Conservation (phyloP, 2,329 filamentous ascomycete genomes). For the Chaetomiaceae sp. region DNA sequence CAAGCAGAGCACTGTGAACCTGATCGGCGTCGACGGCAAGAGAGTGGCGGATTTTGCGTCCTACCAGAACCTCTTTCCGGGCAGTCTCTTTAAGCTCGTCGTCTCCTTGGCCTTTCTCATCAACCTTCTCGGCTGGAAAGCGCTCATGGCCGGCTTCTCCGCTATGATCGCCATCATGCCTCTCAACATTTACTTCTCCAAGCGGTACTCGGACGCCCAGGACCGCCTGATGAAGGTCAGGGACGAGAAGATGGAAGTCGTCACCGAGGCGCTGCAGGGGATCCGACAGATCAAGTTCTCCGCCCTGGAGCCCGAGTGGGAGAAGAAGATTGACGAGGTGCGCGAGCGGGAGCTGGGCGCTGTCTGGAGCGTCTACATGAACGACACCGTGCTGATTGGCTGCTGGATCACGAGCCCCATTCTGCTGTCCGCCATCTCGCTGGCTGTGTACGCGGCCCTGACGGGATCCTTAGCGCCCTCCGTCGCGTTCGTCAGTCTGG, state of each 20-base stretch:
- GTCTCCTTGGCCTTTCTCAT: slow-evolving; percentile 62
- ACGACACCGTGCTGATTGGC: slow-evolving; percentile 55
- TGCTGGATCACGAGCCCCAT: slow-evolving; percentile 72
- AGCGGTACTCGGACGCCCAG: slow-evolving; percentile 57
- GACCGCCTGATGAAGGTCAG: slow-evolving; percentile 68
- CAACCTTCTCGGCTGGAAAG: slow-evolving; percentile 65
- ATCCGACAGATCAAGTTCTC: slow-evolving; percentile 84
- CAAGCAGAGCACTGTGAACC: slow-evolving; percentile 68
- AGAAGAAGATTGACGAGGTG: slow-evolving; percentile 59
- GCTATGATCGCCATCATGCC: slow-evolving; percentile 61
- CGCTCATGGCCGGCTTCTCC: slow-evolving; percentile 58
- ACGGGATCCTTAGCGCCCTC: slow-evolving; percentile 61
- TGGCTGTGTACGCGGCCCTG: slow-evolving; percentile 61
- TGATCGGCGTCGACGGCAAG: slow-evolving; percentile 69
- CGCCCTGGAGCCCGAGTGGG: slow-evolving; percentile 68
- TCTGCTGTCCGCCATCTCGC: slow-evolving; percentile 62
- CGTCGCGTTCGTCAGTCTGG: slow-evolving; percentile 72
- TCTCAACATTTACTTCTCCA: slow-evolving; percentile 61
- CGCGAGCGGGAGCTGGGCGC: slow-evolving; percentile 60
- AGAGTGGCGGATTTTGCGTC: slow-evolving; percentile 63
- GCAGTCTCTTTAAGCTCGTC: slow-evolving; percentile 55
- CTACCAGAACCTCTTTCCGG: slow-evolving; percentile 59
- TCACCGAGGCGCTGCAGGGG: slow-evolving; percentile 71
- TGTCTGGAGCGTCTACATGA: slow-evolving; percentile 60
- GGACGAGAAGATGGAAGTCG: slow-evolving; percentile 67